Conservation (phyloP, 2,329 filamentous ascomycete genomes). For the Neofusicoccum laricinum region DNA sequence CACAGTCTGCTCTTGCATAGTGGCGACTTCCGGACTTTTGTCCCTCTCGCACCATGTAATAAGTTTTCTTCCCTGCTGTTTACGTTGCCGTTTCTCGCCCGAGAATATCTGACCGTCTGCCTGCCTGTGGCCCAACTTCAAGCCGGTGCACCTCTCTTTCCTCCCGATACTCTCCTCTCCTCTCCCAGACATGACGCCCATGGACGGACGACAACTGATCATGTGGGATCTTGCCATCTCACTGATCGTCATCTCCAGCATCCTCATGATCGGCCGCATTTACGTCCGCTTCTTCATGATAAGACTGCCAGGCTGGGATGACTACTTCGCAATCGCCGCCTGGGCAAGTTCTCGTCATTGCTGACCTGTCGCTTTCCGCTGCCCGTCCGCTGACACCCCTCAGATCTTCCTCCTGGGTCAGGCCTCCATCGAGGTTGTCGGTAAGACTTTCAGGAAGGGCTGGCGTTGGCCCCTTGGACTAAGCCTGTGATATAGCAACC, state of each 20-base stretch:
- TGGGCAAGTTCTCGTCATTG: constrained; percentile 21
- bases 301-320: constrained; percentile 31
- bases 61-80: neutral
- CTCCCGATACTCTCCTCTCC: neutral
- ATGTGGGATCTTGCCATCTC: constrained; percentile 20
- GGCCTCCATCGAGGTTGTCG: constrained; percentile 4
- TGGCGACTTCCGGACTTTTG: neutral
- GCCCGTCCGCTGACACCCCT: neutral
- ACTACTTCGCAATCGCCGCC: constrained; percentile 27
- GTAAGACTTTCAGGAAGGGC: neutral
- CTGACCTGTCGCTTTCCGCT: neutral
- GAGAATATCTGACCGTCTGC: no score
- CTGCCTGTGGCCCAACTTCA: neutral
- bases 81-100: neutral
- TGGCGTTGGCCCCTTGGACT: neutral
- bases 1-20: neutral
- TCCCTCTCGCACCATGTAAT: neutral
- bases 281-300: constrained; percentile 31
- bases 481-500: neutral
- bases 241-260: constrained; percentile 30
- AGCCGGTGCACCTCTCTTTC: neutral
- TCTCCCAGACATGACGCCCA: neutral
- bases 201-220: constrained; percentile 6
- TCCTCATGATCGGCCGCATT: constrained; percentile 26
- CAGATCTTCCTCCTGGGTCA: constrained; percentile 5